Conservation (phyloP, 1,139 yeast genomes). For the Magnusiomyces suaveolens region DNA sequence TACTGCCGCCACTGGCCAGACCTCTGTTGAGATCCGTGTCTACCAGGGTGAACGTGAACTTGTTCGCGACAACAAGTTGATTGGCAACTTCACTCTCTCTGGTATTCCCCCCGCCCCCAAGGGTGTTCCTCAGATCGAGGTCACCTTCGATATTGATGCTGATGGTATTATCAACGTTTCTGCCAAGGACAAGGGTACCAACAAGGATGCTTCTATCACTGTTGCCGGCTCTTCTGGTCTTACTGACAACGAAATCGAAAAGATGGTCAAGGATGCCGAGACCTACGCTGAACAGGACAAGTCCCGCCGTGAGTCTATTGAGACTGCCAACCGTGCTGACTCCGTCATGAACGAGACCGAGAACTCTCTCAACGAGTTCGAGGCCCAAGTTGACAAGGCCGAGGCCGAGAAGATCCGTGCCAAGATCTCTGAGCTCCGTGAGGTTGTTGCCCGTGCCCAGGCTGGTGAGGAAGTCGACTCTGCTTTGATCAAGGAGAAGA, state of each 20-base stretch:
- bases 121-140: conserved; percentile 99
- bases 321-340: conserved; percentile 94
- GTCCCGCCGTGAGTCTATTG: conserved; percentile 89
- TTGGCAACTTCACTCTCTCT: conserved; percentile 92
- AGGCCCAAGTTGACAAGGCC: conserved; percentile 80
- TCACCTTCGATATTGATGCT: conserved; percentile 94
- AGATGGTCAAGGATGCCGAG: conserved; percentile 98
- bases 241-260: conserved; percentile 91
- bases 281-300: conserved; percentile 94
- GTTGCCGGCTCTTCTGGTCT: conserved; percentile 98
- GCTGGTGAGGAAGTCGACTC: conserved; percentile 80
- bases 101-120: conserved; percentile 98
- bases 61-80: conserved; percentile 95
- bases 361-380: conserved; percentile 85
- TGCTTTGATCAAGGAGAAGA: conserved; percentile 80
- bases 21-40: conserved; percentile 96
- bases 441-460: conserved; percentile 87
- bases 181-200: conserved; percentile 96
- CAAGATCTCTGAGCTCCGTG: conserved; percentile 72
- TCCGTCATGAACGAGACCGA: conserved; percentile 95
- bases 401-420: conserved; percentile 81
- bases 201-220: conserved; percentile 96
- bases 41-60: conserved; percentile 99
- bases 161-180: conserved; percentile 98
- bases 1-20: conserved; percentile 98